A percentile compares a stretch with the other conserved stretches of the same genome.
Evolutionary conservation across 805 yeast species (phyloP).

Genomic region (Dipodascus albidus): DNA sequence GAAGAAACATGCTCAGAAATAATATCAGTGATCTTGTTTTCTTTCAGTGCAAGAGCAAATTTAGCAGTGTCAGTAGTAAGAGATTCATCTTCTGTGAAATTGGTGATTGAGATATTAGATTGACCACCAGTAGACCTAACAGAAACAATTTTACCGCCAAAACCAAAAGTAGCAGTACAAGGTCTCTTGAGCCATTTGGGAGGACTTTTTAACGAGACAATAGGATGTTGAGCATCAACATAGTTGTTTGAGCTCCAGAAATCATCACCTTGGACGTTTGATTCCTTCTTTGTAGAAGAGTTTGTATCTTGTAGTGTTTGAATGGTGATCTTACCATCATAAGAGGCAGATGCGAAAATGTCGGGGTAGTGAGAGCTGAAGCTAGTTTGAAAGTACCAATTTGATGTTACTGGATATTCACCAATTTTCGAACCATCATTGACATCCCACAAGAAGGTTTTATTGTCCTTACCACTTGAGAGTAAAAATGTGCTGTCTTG

Average conservation of each 20-base stretch:
- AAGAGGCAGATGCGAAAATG: conserved; percentile 50
- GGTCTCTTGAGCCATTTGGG: conserved; percentile 82
- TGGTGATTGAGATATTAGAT: conserved; percentile 31
- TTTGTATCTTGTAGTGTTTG: conserved; percentile 81
- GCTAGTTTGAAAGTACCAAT: conserved; percentile 84
- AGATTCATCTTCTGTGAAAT: conserved; percentile 30
- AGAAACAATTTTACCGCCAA: conserved; percentile 78
- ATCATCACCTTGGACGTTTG: conserved; percentile 37
- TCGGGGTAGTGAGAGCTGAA: conserved; percentile 89
- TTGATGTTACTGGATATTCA: conserved; percentile 82
- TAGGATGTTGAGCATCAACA: conserved; percentile 39
- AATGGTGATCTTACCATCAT: conserved; percentile 69
- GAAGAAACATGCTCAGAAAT: conserved; percentile 11
- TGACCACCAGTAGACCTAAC: conserved; percentile 36
- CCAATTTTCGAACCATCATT: conserved; percentile 59
- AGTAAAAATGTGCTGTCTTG: conserved; percentile 69
- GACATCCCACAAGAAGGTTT: conserved; percentile 88
- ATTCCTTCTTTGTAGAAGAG: conserved; percentile 32
- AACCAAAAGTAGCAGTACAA: conserved; percentile 71
- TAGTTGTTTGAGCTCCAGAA: conserved; percentile 59
- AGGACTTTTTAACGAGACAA: conserved; percentile 61
- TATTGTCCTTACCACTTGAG: conserved; percentile 88
- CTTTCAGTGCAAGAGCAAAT: conserved; percentile 46
- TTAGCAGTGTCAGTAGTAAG: conserved; percentile 26
- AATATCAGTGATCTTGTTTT: conserved; percentile 13